Evolutionary conservation across 805 yeast genomes (phyloP), one percentile per base, ranked within the genome.

Genomic region (Teunomyces pallodes): DNA sequence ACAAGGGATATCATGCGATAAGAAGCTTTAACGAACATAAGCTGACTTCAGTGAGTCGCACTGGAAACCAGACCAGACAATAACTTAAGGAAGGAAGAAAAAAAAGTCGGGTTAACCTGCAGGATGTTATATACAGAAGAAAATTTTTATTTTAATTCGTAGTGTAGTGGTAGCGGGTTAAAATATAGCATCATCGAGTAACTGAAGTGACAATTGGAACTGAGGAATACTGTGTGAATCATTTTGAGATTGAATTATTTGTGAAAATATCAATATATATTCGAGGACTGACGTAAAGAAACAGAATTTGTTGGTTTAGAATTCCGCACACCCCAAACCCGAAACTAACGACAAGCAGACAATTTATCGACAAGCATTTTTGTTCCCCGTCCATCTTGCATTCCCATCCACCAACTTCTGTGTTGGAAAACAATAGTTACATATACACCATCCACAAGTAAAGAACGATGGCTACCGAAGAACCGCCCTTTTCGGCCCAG

Each of bases 261-360:
- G 14, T 7, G 17, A 13, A 13, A 20, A 20, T 20, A 20, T 5
- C 24, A 20, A 4, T 20, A 20, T 20, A 20, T 20, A 20, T 20
- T 20, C 24, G 24, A 20, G 24, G 24, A 20, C 24, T 2, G 24
- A 5, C 24, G 6, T 20, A 5, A 20, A 20, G 24, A 20, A 20
- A 20, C 24, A 20, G 24, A 20, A 4, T 17, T 9, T 9, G 36
- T 33, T 31, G 9, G 16, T 14, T 33, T 33, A 33, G 20, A 33
- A 33, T 33, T 33, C 41, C 41, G 41, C 41, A 38, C 41, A 38
- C 39, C 39, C 39, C 28, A 36, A 17, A 17, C 39, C 35, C 39
- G 39, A 36, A 17, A 36, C 39, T 36, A 17, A n/a, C 39, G 39
- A 36, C 14, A 31, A 32, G 9, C 8, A 32, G 35, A 12, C 35